Percentiles rank a stretch among this genome's conserved stretches.
phyloP scores from a whole-genome alignment of 2,329 filamentous ascomycete species.

The Exserohilum rostratum region DNA sequence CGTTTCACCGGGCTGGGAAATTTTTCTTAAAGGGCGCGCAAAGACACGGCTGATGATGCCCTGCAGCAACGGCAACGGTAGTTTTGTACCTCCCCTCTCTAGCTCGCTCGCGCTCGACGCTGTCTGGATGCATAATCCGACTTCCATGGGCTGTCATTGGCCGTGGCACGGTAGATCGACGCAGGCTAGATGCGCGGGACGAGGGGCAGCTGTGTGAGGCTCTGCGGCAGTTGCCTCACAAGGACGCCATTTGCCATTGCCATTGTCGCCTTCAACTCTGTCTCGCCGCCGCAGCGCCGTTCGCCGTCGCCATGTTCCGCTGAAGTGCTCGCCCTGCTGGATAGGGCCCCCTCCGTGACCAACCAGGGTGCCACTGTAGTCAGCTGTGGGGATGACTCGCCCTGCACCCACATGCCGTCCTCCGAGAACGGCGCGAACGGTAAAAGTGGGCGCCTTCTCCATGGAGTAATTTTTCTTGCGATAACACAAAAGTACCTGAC shows the following conservation, averaged over 20 bases:
- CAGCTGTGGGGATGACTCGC: constrained; percentile 20
- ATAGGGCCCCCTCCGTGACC: constrained; percentile 1
- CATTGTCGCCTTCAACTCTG: constrained; percentile 1
- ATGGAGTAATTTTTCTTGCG: too few relatives aligned
- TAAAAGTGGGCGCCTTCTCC: constrained; percentile 6
- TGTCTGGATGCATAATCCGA: constrained; percentile 18
- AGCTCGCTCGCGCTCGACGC: constrained; percentile 7
- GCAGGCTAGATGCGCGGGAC: constrained; percentile 12
- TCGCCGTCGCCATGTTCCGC: not conserved
- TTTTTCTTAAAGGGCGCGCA: not conserved
- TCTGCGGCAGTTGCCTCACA: constrained; percentile 17
- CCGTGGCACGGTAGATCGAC: constrained; percentile 20
- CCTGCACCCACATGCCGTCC: constrained; percentile 18
- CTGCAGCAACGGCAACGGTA: not conserved
- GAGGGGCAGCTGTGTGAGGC: constrained; percentile 25
- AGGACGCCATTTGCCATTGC: not conserved
- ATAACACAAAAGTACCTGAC: constrained; percentile 3
- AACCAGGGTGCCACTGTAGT: constrained; percentile 8
- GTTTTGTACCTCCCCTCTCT: constrained; percentile 1
- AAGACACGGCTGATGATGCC: not conserved
- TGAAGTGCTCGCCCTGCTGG: not conserved
- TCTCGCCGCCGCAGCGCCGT: not conserved
- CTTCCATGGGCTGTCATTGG: constrained; percentile 28
- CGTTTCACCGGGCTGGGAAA: constrained; percentile 18
- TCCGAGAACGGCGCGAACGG: constrained; percentile 11